phyloP scores from a whole-genome alignment of 139 green algal genomes.

The Coelastrella sp. region DNA sequence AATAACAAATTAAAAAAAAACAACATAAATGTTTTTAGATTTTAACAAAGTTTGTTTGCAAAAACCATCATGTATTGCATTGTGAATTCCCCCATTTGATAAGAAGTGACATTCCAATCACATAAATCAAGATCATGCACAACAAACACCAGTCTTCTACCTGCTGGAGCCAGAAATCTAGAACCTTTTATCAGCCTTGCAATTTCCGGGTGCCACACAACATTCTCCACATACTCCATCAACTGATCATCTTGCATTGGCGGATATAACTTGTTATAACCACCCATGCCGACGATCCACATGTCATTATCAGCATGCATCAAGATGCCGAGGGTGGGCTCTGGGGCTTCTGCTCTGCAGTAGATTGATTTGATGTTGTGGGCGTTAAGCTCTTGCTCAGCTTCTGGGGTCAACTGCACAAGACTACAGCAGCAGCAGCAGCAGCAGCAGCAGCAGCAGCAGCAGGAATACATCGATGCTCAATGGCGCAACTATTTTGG shows the following conservation, averaged over 20 bases:
- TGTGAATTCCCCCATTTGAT: no score
- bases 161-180: neutral
- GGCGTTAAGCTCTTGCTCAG: neutral
- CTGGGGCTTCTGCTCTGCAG: constrained; percentile 4
- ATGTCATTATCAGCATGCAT: neutral
- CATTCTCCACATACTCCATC: neutral
- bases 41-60: no score
- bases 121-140: no score
- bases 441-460: neutral
- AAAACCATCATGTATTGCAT: no score
- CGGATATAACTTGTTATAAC: neutral
- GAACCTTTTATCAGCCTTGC: neutral
- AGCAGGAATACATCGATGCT: neutral
- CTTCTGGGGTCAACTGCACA: neutral
- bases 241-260: constrained; percentile 11
- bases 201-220: neutral
- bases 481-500: no score
- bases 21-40: no score
- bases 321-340: neutral
- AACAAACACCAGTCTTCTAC: neutral
- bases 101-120: no score
- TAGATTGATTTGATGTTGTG: neutral
- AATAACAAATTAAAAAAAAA: no score
- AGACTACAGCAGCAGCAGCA: neutral
- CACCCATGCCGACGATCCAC: neutral